Evolutionary conservation across 2,329 filamentous ascomycete species (phyloP).

Genomic region (Diplodia seriata): DNA sequence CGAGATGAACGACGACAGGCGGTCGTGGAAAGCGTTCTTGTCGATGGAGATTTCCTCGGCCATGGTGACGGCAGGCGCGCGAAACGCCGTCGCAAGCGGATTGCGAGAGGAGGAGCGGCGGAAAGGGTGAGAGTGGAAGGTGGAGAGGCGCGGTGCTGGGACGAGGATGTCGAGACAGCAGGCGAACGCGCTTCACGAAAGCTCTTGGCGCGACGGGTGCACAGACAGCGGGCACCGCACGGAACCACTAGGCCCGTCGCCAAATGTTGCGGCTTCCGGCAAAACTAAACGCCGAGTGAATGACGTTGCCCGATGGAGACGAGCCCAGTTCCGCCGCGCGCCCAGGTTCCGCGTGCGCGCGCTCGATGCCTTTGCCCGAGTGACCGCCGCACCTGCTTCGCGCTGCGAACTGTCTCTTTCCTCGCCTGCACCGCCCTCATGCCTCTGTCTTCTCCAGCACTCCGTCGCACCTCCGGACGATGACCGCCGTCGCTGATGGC

Average conservation of each 20-base stretch:
- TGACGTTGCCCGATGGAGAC: slow-evolving; percentile 22
- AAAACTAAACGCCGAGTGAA: slow-evolving; percentile 19
- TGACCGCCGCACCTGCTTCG: slow-evolving; percentile 24
- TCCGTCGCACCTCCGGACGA: slow-evolving; percentile 43
- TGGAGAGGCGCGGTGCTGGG: slow-evolving; percentile 28
- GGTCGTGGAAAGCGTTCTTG: slow-evolving; percentile 90
- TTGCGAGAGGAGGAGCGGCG: slow-evolving; percentile 35
- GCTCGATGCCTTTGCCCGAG: slow-evolving; percentile 12
- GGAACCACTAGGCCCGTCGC: background rate
- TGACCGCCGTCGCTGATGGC: slow-evolving; percentile 47
- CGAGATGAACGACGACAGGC: slow-evolving; percentile 82
- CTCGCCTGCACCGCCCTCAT: slow-evolving; percentile 21
- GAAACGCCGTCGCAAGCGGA: slow-evolving; percentile 36
- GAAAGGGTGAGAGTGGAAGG: slow-evolving; percentile 34
- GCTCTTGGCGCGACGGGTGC: slow-evolving; percentile 30
- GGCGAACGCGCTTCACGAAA: slow-evolving; percentile 33
- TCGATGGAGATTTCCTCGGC: slow-evolving; percentile 87
- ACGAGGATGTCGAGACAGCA: slow-evolving; percentile 22
- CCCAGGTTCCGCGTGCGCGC: slow-evolving; percentile 17
- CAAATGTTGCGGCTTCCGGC: slow-evolving; percentile 3
- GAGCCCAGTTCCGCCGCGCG: slow-evolving; percentile 1
- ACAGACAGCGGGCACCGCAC: background rate
- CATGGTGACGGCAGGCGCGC: slow-evolving; percentile 55
- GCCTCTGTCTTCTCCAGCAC: slow-evolving; percentile 19
- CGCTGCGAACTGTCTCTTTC: background rate